Conservation (phyloP, 768 basidiomycete genomes). For the Suillus americanus region DNA sequence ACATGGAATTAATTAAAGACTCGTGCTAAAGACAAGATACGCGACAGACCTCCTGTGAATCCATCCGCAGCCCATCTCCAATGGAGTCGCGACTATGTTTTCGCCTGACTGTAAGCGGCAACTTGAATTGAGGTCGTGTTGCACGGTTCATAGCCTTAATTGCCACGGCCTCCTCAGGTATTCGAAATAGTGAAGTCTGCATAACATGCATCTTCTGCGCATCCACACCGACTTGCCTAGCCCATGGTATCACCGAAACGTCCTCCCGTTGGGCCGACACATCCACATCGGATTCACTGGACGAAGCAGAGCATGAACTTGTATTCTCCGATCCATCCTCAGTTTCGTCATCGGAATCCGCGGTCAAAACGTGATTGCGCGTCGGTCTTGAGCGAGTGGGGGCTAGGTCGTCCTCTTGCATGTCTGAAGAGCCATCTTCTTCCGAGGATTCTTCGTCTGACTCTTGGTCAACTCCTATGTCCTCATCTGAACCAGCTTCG, state of each 20-base stretch:
- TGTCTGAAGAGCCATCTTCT: conserved; percentile 38
- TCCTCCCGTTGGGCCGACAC: conserved; percentile 32
- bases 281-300: conserved; percentile 23
- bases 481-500: conserved; percentile 26
- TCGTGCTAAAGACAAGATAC: conserved; percentile 9
- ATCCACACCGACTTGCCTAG: conserved; percentile 73
- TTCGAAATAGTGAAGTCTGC: conserved; percentile 84
- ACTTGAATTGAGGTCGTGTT: conserved; percentile 32
- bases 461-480: conserved; percentile 33
- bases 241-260: conserved; percentile 65
- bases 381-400: conserved; percentile 25
- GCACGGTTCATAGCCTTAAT: conserved; percentile 53
- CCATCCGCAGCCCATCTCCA: conserved; percentile 61
- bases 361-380: conserved; percentile 47
- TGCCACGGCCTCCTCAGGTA: conserved; percentile 71
- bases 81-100: conserved; percentile 82
- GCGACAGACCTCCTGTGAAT: conserved; percentile 57
- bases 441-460: conserved; percentile 40
- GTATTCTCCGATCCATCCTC: conserved; percentile 43
- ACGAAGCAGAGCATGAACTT: conserved; percentile 32
- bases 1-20: conserved; percentile 1
- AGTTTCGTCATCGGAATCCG: conserved; percentile 55
- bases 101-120: conserved; percentile 45
- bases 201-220: conserved; percentile 89
- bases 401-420: conserved; percentile 52